Base-by-base conservation (phyloP, 2,329 filamentous ascomycete genomes). In the Colletotrichum echinochloae region DNA sequence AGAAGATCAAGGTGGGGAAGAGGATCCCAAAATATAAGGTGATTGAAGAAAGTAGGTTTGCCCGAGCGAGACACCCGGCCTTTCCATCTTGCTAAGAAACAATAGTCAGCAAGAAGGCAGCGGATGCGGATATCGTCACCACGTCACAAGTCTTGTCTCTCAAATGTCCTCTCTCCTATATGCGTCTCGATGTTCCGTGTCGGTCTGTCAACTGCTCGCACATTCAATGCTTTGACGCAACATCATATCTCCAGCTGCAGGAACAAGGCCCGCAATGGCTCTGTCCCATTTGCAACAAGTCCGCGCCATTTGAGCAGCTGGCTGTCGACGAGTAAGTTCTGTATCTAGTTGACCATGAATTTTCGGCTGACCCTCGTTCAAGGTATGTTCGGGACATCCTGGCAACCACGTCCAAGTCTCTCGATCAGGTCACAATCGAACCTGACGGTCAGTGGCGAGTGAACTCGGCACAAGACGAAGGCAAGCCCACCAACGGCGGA, bases 261-360 rank as follows among this genome's bases (percentile, higher is more conserved):
- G 94, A 98, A 79, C 96, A 99, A 83, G 95, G 94, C 0, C 96
- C 96, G 0, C 97, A 96, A 23, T 99, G 96, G 96, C 86, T 90
- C n/a, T 99, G 96, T 77, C 96, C 96, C 0, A 91, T 98, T 28
- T 99, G 96, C 83, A 95, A 92, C 80, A 97, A 95, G 77, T 82
- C 89, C 0, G 91, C 94, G 1, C 89, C 91, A 0, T 99, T 94
- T 79, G 92, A 95, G 60, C 90, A 89, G 57, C 83, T 99, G 30
- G 94, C 94, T 14, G 90, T 98, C 37, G 96, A 99, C 75, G 92
- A 96, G 89, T 96, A 85, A 81, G 90, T 83, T 14, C 16, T 20
- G 18, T 59, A 6, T 37, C 2, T 61, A 56, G n/a, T 35, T 66
- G 16, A 5, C 28, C 7, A 28, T 6, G 3, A 5, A 33, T 8